These are phyloP conservation scores for Golubevia pallescens DNA, from an alignment of 1,284 basidiomycete genomes.

Conservation along the genomic window DNA sequence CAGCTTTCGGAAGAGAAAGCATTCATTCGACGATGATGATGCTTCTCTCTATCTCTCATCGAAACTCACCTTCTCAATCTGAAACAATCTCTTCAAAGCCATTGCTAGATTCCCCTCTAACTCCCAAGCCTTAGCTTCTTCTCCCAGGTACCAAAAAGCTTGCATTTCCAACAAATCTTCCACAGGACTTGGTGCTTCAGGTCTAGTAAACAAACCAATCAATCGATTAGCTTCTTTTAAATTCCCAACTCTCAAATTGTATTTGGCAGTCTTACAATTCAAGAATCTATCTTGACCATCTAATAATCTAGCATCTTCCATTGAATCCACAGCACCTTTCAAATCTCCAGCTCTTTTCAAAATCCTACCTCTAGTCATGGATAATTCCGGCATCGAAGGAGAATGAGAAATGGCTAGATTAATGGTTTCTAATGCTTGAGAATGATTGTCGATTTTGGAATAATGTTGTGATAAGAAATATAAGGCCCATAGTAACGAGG, in stretches of 20 bases:
- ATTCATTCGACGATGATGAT: no score
- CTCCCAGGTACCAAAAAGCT: conserved; percentile 82
- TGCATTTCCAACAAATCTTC: conserved; percentile 96
- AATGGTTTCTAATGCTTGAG: conserved; percentile 73
- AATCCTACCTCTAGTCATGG: conserved; percentile 81
- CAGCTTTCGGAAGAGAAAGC: no score
- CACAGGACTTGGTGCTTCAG: conserved; percentile 71
- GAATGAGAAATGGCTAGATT: conserved; percentile 78
- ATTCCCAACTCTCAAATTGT: conserved; percentile 77
- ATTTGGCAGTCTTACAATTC: conserved; percentile 93
- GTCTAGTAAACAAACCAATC: conserved; percentile 55
- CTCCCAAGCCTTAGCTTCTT: conserved; percentile 78
- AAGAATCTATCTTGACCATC: conserved; percentile 96
- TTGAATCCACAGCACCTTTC: conserved; percentile 75
- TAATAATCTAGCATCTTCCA: conserved; percentile 82
- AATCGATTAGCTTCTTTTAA: conserved; percentile 67
- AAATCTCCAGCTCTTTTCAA: conserved; percentile 86
- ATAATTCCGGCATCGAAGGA: conserved; percentile 89
- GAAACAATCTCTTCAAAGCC: conserved; percentile 85
- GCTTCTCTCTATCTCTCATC: neutral
- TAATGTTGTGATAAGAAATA: conserved; percentile 95
- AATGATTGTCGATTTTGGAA: conserved; percentile 71
- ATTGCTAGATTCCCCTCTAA: conserved; percentile 75
- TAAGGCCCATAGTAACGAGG: conserved; percentile 89
- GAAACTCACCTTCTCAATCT: conserved; percentile 74